Evolutionary conservation across 257 asterid species (phyloP), one percentile per base, ranked within the genome.

Genomic region (Penstemon davidsonii): DNA sequence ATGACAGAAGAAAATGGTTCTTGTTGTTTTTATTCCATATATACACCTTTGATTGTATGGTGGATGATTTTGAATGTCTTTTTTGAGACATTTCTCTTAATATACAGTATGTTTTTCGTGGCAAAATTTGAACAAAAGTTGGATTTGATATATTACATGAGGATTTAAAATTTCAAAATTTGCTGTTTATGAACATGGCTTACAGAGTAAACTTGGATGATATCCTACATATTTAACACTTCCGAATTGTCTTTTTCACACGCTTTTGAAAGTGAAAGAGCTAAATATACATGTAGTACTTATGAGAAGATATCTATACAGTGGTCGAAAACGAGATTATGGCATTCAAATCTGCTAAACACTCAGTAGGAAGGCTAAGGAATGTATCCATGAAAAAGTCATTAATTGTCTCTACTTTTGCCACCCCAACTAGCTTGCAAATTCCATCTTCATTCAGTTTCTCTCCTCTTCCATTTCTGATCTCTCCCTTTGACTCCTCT

Each of bases 311-410:
- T 38, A 65, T 56, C 77, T 77, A 74, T 45, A 10, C 12, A 44
- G 74, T 15, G 68, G 53, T 60, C n/a, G 84, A 70, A 63, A 83
- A 55, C 55, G 89, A 71, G 75, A 92, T 86, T 3, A 19, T 11
- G 67, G 96, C 97, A 72, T 71, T 85, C 81, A 90, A 63, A 52
- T 61, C 64, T 40, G 98, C 98, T 5, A 85, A 84, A 73, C 96
- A 92, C 71, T 88, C 93, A 3, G 95, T 86, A 1, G 98, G 98
- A 46, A 92, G 94, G 77, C 93, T 60, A 47, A 92, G 98, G 80
- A 92, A 92, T 57, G 88, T 71, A 56, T 92, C 81, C 96, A 92
- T 78, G 63, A 92, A 88, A 39, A 76, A 9, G 68, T 92, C 97
- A 10, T 85, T 60, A 61, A 90, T 85, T 4, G 90, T 95, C 58